phyloP scores from a whole-genome alignment of 2,329 filamentous ascomycete species.

The Cryphonectria naterciae region DNA sequence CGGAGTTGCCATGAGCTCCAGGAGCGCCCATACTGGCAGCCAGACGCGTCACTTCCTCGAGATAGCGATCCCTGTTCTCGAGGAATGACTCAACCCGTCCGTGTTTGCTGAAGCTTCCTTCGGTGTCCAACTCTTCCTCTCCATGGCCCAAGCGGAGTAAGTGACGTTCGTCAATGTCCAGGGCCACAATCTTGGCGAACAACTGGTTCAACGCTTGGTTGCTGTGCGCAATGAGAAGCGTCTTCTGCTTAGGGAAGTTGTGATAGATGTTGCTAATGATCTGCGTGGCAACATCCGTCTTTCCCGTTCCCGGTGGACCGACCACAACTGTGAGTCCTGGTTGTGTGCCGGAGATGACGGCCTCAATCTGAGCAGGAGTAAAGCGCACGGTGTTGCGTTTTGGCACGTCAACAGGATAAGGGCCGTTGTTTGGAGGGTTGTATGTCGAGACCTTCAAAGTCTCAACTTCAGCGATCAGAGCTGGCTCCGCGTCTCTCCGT shows the following conservation, averaged over 20 bases:
- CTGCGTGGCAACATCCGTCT: slow-evolving; percentile 98
- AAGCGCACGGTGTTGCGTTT: slow-evolving; percentile 85
- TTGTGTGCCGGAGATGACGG: slow-evolving; percentile 91
- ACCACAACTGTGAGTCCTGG: slow-evolving; percentile 93
- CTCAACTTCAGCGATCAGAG: slow-evolving; percentile 64
- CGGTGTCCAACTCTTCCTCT: slow-evolving; percentile 88
- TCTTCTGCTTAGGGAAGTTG: slow-evolving; percentile 92
- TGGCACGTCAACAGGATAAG: slow-evolving; percentile 83
- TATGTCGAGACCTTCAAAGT: slow-evolving; percentile 86
- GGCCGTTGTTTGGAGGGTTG: slow-evolving; percentile 83
- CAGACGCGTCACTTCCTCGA: slow-evolving; percentile 83
- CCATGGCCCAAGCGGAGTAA: slow-evolving; percentile 90
- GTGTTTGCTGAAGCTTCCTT: slow-evolving; percentile 88
- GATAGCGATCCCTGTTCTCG: slow-evolving; percentile 77
- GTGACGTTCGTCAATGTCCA: slow-evolving; percentile 95
- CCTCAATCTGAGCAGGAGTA: slow-evolving; percentile 87
- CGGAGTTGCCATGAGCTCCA: slow-evolving; percentile 93
- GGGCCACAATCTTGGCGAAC: slow-evolving; percentile 94
- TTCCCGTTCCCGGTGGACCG: slow-evolving; percentile 93
- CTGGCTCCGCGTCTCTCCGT: slow-evolving; percentile 74
- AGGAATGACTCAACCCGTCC: slow-evolving; percentile 95
- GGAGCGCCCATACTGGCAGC: slow-evolving; percentile 84
- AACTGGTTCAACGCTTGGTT: slow-evolving; percentile 98
- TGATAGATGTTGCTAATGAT: slow-evolving; percentile 99
- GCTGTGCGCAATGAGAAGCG: slow-evolving; percentile 90